Percentiles rank a stretch among this genome's conserved stretches.
These are phyloP conservation scores for Macadamia tetraphylla DNA, from an alignment of 164 flowering plant species.

Conservation along the genomic window DNA sequence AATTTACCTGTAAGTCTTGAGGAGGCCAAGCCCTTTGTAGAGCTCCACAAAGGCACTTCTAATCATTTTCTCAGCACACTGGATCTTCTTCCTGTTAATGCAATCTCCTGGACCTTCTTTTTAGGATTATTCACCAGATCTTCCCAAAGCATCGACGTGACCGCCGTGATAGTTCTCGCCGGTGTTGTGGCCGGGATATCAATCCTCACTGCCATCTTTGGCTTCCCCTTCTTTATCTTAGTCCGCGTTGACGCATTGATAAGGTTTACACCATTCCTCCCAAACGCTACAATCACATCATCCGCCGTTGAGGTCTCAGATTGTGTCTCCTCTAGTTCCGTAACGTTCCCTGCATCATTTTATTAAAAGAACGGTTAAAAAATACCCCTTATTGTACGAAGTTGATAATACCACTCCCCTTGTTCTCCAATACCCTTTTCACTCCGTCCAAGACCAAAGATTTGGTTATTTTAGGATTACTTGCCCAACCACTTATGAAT, in stretches of 20 bases:
- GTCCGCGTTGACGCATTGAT: slow-evolving; percentile 29
- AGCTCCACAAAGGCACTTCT: slow-evolving; percentile 90
- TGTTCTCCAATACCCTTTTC: no score
- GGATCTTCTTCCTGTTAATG: slow-evolving; percentile 63
- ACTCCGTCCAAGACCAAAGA: no score
- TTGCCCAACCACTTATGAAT: no score
- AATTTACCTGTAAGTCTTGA: slow-evolving; percentile 73
- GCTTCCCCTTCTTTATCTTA: slow-evolving; percentile 52
- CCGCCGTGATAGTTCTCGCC: slow-evolving; percentile 49
- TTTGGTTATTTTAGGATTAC: background rate
- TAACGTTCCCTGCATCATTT: slow-evolving; percentile 29
- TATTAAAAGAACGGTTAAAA: background rate
- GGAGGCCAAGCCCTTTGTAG: slow-evolving; percentile 74
- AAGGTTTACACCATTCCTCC: slow-evolving; percentile 48
- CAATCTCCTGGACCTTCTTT: slow-evolving; percentile 49
- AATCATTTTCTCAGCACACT: slow-evolving; percentile 90
- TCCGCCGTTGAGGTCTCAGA: slow-evolving; percentile 25
- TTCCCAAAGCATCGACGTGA: slow-evolving; percentile 77
- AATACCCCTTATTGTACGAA: no score
- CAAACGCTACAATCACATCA: slow-evolving; percentile 44
- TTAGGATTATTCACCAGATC: slow-evolving; percentile 71
- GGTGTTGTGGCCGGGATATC: slow-evolving; percentile 73
- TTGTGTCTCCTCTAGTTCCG: slow-evolving; percentile 24
- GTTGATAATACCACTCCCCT: no score
- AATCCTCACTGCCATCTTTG: slow-evolving; percentile 54